Evolutionary conservation across 2,329 filamentous ascomycete species (phyloP), one percentile per base, ranked within the genome.

Genomic region (Microsporum canis): DNA sequence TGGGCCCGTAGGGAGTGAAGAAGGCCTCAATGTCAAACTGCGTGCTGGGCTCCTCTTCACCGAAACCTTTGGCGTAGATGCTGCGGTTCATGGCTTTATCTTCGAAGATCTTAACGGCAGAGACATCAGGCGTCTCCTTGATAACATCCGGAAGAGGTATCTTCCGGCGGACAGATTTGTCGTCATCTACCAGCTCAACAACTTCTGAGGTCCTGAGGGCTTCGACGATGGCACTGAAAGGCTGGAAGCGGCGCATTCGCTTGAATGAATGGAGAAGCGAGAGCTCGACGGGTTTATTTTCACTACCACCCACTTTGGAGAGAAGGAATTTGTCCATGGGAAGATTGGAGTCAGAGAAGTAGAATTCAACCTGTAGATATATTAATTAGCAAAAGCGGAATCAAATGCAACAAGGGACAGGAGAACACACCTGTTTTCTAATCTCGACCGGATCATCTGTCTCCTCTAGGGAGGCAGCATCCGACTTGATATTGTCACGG

Each of bases 11-110:
- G 62, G 86, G 82, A 61, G 85, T 81, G 73, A 97, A 96, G 79
- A 95, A 96, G 63, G 85, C 85, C 78, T 99, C 94, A 61, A 99
- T 87, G 65, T 96, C 90, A 73, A 96, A 90, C 75, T 97, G 94
- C 33, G 91, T 92, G 63, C 84, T 86, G 8, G 87, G 81, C n/a
- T 82, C 80, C 76, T 96, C 91, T 51, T 88, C 83, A 51, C 91
- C 91, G 69, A 99, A 99, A 57, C 91, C 92, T 80, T 97, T 99
- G 68, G 84, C 90, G 74, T 99, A 99, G 71, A 95, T 83, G 69
- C 86, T 92, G 62, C 86, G 82, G 62, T 83, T 81, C 74, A 91
- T 86, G 61, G 83, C 79, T 75, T 85, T 83, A 72, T 84, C 81
- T 69, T 85, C 83, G 66, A 82, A 79, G 33, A 80, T 76, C 65